Evolutionary conservation across 192 early-diverging fungal species (phyloP), one percentile per base, ranked within the genome.

Genomic region (Gryganskiella cystojenkinii): DNA sequence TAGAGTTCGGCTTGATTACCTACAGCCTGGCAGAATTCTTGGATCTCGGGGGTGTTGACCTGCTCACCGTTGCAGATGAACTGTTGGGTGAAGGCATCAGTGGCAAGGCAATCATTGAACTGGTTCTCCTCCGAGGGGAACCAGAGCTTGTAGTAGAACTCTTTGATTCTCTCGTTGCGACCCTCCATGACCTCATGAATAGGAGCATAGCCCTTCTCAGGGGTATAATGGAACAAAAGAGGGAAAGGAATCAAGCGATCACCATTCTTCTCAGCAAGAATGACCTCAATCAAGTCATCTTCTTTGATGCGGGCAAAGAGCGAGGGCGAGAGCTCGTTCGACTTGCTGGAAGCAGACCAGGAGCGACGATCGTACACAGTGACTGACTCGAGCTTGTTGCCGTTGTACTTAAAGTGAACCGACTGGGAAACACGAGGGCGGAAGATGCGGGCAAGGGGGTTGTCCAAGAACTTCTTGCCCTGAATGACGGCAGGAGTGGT

Each of bases 131-230:
- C 78, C 14, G 73, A 80, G 37, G 88, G 90, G 64, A 91, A 92
- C 95, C 95, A 96, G 19, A 95, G 86, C 53, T 89, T 84, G 43
- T 84, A 84, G 83, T 95, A 98, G 83, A 98, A 96, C 42, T 88
- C 83, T 74, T 92, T 94, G 71, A 97, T 92, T 49, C 94, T 86
- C 47, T 93, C 87, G 66, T 92, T 95, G 49, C 94, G 88, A 25
- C 90, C 93, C 63, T 92, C 90, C 89, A 94, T 92, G 22, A 93
- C 85, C 64, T 95, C 94, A 63, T 97, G 96, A 69, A 98, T 94
- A 25, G 92, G 92, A 70, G 91, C 90, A 70, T 89, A 90, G 3
- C 92, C 89, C 72, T 90, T 89, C 56, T 85, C 82, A 24, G 95
- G 91, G 44, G 85, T 85, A 85, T 97, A 97, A 53, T 82, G 81